Percentiles rank a stretch among this genome's conserved stretches.
phyloP scores from a whole-genome alignment of 257 asterid genomes.

The Solanum bulbocastanum region DNA sequence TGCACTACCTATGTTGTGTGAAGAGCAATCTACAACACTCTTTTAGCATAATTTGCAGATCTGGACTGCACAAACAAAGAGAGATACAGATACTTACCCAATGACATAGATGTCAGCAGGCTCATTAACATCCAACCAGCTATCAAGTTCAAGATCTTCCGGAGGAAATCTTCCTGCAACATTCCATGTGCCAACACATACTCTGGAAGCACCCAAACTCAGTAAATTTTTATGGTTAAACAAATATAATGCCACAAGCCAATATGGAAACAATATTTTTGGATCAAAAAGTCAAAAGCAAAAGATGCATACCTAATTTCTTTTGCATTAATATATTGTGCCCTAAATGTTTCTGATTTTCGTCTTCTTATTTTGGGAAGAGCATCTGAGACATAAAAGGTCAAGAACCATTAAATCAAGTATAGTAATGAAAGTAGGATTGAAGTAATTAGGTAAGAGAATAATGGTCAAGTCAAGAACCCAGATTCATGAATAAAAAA shows the following conservation, averaged over 20 bases:
- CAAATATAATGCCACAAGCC: background rate
- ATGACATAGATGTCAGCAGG: slow-evolving; percentile 91
- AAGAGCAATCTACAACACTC: background rate
- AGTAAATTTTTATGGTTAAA: background rate
- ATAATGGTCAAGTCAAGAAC: background rate
- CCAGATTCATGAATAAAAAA: background rate
- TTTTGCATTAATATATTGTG: slow-evolving; percentile 71
- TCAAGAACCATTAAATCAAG: background rate
- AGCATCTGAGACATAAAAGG: slow-evolving; percentile 34
- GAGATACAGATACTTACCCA: slow-evolving; percentile 42
- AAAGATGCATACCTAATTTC: slow-evolving; percentile 55
- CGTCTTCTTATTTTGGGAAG: slow-evolving; percentile 69
- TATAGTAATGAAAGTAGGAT: background rate
- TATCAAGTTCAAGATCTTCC: slow-evolving; percentile 67
- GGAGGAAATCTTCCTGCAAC: slow-evolving; percentile 69
- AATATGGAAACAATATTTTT: background rate
- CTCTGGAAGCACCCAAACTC: slow-evolving; percentile 4
- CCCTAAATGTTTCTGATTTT: slow-evolving; percentile 85
- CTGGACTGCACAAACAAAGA: background rate
- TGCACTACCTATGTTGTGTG: background rate
- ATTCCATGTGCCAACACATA: slow-evolving; percentile 71
- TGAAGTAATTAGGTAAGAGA: background rate
- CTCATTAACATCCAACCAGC: slow-evolving; percentile 58
- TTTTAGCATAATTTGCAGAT: background rate
- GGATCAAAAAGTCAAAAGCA: background rate